Base-by-base conservation (phyloP, 2,329 filamentous ascomycete genomes). In the Chlorencoelia australis region DNA sequence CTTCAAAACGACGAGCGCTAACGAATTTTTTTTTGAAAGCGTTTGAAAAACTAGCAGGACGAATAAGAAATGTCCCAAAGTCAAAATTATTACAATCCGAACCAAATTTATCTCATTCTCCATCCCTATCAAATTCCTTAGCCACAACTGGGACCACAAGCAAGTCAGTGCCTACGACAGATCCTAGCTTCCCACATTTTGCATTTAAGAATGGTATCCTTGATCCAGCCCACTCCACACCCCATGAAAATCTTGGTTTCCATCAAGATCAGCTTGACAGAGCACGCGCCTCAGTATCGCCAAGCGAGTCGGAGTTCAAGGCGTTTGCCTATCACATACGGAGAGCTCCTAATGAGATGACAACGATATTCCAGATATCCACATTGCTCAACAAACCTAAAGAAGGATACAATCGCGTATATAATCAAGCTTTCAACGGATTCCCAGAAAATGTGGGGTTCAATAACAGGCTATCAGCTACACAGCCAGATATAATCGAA, bases 401-500 rank as follows among this genome's bases (percentile, higher is more conserved):
- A 15, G 2, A 13, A 5, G 35, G 30, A 37, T 49, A 51, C 17
- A 10, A 21, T n/a, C 21, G 14, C 5, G 10, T 25, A 9, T 48
- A 36, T 13, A 41, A 43, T 19, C 39, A 44, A 42, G 37, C 43
- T 21, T 49, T 55, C 20, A 51, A 42, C 2, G 32, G 15, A 20
- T 46, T 56, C 14, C 48, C 51, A 17, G 41, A 44, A 18, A 36
- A 51, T 22, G 37, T 51, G 26, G 46, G 49, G 9, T 53, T 56
- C 33, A 57, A 58, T 20, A 42, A 51, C 25, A 41, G 43, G 10
- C 41, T 57, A 4, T 50, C 51, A 17, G 39, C 49, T 16, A 39
- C 50, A 18, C 51, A 54, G 32, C 52, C 55, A 18, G 52, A 55
- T 42, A 52, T 48, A 15, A 32, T 57, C 30, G 47, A 57, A 33